phyloP scores from a whole-genome alignment of 23 red algal genomes.

The Pyropia haitanensis region DNA sequence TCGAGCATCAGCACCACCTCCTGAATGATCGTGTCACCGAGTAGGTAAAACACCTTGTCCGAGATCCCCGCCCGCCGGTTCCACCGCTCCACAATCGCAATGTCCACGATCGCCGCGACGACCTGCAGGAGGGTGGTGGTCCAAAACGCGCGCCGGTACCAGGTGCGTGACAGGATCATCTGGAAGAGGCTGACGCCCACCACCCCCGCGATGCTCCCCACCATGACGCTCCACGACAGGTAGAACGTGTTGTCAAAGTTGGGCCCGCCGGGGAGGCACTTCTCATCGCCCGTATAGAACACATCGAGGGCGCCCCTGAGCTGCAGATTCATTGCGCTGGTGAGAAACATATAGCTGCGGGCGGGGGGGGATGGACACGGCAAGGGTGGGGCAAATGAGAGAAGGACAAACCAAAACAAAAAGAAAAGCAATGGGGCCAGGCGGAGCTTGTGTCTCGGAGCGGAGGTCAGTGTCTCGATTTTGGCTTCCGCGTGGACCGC shows the following conservation, averaged over 20 bases:
- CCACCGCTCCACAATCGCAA: conserved; percentile 38
- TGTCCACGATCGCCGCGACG: conserved; percentile 31
- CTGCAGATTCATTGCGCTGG: conserved; percentile 38
- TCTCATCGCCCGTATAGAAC: conserved; percentile 12
- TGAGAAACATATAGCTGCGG: conserved; percentile 52
- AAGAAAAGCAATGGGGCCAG: too few species aligned
- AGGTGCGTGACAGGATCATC: conserved; percentile 18
- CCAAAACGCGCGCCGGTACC: conserved; percentile 53
- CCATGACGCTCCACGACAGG: conserved; percentile 28
- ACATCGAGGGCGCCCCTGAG: conserved; percentile 46
- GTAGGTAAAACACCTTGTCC: conserved; percentile 9
- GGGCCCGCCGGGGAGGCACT: conserved; percentile 42
- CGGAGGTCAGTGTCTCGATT: too few species aligned
- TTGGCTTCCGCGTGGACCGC: too few species aligned
- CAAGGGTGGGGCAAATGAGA: too few species aligned
- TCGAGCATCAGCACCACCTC: conserved; percentile 26
- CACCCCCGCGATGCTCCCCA: conserved; percentile 34
- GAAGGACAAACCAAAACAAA: too few species aligned
- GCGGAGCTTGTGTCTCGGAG: too few species aligned
- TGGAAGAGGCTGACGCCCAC: conserved; percentile 45
- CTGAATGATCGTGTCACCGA: conserved; percentile 44
- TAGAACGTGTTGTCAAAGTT: conserved; percentile 58
- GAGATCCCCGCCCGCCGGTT: conserved; percentile 38
- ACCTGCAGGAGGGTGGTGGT: conserved; percentile 44
- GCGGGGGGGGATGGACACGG: too few species aligned